These are phyloP conservation scores for Xylariomycetidae sp. DNA, from an alignment of 2,329 filamentous ascomycete species.

Conservation along the genomic window DNA sequence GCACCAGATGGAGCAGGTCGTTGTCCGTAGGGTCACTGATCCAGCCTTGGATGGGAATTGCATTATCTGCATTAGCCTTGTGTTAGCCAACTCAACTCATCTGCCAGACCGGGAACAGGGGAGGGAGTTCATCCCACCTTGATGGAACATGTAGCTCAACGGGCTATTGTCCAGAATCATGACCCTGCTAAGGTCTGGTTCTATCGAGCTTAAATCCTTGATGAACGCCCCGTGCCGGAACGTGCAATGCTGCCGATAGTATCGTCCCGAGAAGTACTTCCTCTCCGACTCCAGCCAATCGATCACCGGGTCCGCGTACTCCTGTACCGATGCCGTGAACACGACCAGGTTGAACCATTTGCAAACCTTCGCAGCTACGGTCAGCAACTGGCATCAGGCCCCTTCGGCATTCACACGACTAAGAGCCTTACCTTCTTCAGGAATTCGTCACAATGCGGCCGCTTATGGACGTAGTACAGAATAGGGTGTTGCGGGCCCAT, in stretches of 20 bases:
- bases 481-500: constrained; percentile 89
- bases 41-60: constrained; percentile 98
- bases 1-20: constrained; percentile 86
- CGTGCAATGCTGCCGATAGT: constrained; percentile 96
- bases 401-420: not conserved
- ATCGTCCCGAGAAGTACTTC: constrained; percentile 90
- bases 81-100: constrained; percentile 11
- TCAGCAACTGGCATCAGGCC: constrained; percentile 3
- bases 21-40: constrained; percentile 98
- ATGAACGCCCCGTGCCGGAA: constrained; percentile 94
- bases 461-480: constrained; percentile 97
- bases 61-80: constrained; percentile 66
- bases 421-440: constrained; percentile 61
- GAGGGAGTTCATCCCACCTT: constrained; percentile 56
- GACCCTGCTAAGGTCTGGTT: constrained; percentile 94
- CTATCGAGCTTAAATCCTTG: constrained; percentile 92
- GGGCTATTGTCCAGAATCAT: constrained; percentile 99
- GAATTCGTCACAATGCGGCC: constrained; percentile 95
- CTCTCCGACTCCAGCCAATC: constrained; percentile 97
- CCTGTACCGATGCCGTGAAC: constrained; percentile 95
- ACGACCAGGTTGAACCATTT: constrained; percentile 98
- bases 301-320: constrained; percentile 97
- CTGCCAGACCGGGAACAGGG: not conserved
- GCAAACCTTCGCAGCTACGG: constrained; percentile 54
- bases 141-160: constrained; percentile 96